Conservation (phyloP, 371 early-diverging fungal species). For the Rozella allomycis region DNA sequence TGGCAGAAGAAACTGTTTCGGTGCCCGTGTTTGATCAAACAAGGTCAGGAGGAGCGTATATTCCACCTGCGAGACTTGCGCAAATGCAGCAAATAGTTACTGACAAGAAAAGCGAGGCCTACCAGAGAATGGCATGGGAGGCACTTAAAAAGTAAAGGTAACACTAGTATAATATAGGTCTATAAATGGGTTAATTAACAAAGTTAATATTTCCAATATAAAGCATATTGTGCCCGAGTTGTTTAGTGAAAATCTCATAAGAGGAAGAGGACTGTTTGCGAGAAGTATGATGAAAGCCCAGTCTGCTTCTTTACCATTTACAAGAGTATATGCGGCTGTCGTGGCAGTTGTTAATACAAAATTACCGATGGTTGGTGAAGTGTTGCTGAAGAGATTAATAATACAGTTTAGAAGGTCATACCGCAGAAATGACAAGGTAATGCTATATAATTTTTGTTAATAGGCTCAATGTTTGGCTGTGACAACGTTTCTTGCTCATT, state of each 20-base stretch:
- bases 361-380: constrained; percentile 69
- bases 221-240: constrained; percentile 72
- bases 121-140: constrained; percentile 85
- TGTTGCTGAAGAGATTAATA: constrained; percentile 62
- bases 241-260: constrained; percentile 71
- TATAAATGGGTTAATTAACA: too few species aligned
- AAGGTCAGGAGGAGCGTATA: constrained; percentile 45
- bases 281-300: constrained; percentile 81
- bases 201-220: constrained; percentile 72
- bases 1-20: constrained; percentile 7
- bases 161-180: too few species aligned
- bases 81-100: constrained; percentile 52
- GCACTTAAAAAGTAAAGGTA: constrained; percentile 75
- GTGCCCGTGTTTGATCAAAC: constrained; percentile 8
- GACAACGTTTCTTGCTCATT: constrained; percentile 71
- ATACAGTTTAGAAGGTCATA: constrained; percentile 76
- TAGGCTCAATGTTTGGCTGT: constrained; percentile 69
- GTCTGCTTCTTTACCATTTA: constrained; percentile 49
- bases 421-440: constrained; percentile 68
- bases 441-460: too few species aligned
- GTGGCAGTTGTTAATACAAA: constrained; percentile 80
- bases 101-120: constrained; percentile 42
- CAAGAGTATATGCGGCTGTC: constrained; percentile 74
- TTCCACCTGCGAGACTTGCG: constrained; percentile 69
- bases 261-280: constrained; percentile 77